Evolutionary conservation across 371 early-diverging fungal species (phyloP).

Genomic region (Rhizopus delemar): DNA sequence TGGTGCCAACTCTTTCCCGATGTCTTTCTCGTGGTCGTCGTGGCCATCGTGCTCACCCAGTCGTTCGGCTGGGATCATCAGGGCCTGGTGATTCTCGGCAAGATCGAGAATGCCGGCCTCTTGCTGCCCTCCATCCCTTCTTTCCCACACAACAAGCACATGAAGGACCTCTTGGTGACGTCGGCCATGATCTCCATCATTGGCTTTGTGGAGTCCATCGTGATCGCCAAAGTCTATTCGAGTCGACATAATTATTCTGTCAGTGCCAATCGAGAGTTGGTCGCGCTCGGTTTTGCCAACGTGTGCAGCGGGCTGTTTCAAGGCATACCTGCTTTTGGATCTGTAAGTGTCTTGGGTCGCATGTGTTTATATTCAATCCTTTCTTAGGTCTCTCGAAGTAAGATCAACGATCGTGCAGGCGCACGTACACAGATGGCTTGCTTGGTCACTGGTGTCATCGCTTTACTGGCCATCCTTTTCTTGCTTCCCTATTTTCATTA

Average conservation of each 20-base stretch:
- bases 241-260: constrained; percentile 84
- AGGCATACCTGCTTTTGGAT: constrained; percentile 89
- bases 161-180: constrained; percentile 60
- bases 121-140: constrained; percentile 64
- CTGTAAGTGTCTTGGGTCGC: constrained; percentile 37
- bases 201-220: constrained; percentile 95
- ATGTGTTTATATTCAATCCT: background rate
- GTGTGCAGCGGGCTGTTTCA: constrained; percentile 80
- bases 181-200: constrained; percentile 85
- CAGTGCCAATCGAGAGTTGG: constrained; percentile 91
- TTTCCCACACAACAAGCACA: constrained; percentile 55
- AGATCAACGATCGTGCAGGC: constrained; percentile 86
- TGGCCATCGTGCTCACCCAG: constrained; percentile 64
- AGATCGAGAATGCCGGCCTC: constrained; percentile 59
- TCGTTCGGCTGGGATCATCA: constrained; percentile 63
- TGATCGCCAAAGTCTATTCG: constrained; percentile 88
- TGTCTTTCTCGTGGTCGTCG: constrained; percentile 76
- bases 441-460: constrained; percentile 74
- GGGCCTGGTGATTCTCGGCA: constrained; percentile 73
- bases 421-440: constrained; percentile 89
- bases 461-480: constrained; percentile 76
- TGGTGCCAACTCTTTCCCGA: constrained; percentile 82
- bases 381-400: constrained; percentile 75
- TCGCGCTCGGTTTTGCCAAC: constrained; percentile 88
- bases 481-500: constrained; percentile 83